These are phyloP conservation scores for Acanthamoeba healyi DNA, from an alignment of 208 protist species.

Conservation along the genomic window DNA sequence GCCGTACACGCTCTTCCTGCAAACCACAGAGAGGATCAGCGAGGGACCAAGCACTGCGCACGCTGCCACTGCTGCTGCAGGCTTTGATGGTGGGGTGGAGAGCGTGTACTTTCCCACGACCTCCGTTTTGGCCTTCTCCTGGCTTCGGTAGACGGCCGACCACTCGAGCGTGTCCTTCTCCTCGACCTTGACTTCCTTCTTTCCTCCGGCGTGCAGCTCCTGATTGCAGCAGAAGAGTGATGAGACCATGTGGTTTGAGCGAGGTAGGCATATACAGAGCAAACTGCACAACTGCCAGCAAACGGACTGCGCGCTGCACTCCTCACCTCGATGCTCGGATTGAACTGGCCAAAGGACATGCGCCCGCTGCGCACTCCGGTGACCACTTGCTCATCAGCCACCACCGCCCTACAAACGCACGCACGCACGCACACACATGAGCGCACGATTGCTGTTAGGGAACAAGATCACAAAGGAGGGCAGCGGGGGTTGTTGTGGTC, in stretches of 20 bases:
- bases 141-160: constrained; percentile 26
- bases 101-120: not conserved
- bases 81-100: no score
- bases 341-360: constrained; percentile 36
- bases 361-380: not conserved
- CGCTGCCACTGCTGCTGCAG: no score
- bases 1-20: constrained; percentile 39
- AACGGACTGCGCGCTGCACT: not conserved
- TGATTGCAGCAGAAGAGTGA: not conserved
- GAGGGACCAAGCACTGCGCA: no score
- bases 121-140: not conserved
- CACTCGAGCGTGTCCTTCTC: constrained; percentile 21
- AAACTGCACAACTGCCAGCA: not conserved
- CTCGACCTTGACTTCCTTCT: not conserved
- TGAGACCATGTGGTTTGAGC: no score
- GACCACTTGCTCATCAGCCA: constrained; percentile 26
- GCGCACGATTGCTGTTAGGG: not conserved
- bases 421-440: not conserved
- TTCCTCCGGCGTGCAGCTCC: not conserved
- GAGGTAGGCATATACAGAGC: no score
- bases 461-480: not conserved
- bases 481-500: not conserved
- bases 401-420: not conserved
- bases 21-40: no score
- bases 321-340: not conserved